Evolutionary conservation across 257 asterid species (phyloP), one percentile per base, ranked within the genome.

Genomic region (Solanum stenotomum): DNA sequence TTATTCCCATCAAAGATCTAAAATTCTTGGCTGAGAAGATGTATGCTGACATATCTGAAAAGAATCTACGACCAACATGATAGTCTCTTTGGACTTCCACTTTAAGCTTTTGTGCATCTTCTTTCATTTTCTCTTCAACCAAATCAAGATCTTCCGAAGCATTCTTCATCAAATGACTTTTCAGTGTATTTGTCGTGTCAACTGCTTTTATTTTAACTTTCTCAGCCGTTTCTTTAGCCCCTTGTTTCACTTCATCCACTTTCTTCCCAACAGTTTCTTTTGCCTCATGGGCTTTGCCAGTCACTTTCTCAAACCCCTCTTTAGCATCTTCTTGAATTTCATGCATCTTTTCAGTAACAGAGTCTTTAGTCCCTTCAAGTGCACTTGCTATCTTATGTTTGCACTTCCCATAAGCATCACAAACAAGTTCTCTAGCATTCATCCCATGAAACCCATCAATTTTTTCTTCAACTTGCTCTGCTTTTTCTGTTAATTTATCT

Each of bases 381-480:
- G 90, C 90, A 25, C 88, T 87, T 10, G 84, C 91, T 16, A 92
- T 63, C 40, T 49, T 92, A 35, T 89, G 91, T 88, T 79, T 91
- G 11, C 93, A 92, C 86, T 88, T 91, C 0, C 91, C 94, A 49
- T 68, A 90, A 16, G 92, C 92, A 75, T 91, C 93, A 59, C 93
- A 91, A 10, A 91, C 89, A 33, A 90, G 87, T 40, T 90, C 92
- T 75, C 67, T 74, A 10, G 91, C 46, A 29, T 78, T 91, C 3
- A 22, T 15, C 15, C 33, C 52, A 56, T 89, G 82, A 40, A 77
- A 38, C 78, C n/a, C 74, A 29, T 8, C 81, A 31, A 52, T 52
- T 52, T 63, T 78, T 78, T 78, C 84, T 27, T 85, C 63, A 7
- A 31, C 87, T 44, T 83, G 16, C 49, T 70, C 88, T 35, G 87